phyloP scores from a whole-genome alignment of 1,284 basidiomycete species.

The Xerocomus amazonicus region DNA sequence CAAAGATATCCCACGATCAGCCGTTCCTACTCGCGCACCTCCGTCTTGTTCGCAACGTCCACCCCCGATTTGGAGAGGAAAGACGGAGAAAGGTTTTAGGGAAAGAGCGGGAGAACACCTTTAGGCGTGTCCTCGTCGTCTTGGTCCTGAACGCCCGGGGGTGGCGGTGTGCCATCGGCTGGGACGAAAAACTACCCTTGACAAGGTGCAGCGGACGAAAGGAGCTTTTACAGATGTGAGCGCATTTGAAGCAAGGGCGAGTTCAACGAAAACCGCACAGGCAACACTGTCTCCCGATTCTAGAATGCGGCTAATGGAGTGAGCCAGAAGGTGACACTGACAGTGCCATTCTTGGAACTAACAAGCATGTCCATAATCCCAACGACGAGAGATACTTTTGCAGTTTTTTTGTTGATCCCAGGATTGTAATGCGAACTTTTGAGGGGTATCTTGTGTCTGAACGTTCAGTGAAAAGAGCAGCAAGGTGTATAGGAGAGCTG shows the following conservation, averaged over 20 bases:
- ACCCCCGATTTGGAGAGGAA: constrained; percentile 66
- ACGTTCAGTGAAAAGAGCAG: constrained; percentile 82
- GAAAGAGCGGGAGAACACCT: constrained; percentile 64
- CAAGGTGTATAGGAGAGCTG: constrained; percentile 76
- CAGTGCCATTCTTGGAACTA: constrained; percentile 68
- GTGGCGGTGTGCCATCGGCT: constrained; percentile 53
- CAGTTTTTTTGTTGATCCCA: constrained; percentile 93
- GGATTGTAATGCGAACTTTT: constrained; percentile 93
- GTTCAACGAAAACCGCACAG: constrained; percentile 82
- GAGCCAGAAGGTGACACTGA: constrained; percentile 25
- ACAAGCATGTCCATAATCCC: constrained; percentile 77
- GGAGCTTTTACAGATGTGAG: constrained; percentile 78
- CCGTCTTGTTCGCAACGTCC: constrained; percentile 58
- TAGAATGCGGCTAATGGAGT: constrained; percentile 24
- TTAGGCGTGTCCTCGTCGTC: constrained; percentile 63
- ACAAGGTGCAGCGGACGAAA: constrained; percentile 31
- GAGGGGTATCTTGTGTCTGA: constrained; percentile 64
- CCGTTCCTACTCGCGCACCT: constrained; percentile 83
- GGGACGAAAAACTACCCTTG: constrained; percentile 66
- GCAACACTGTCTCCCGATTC: constrained; percentile 60
- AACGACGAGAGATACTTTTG: constrained; percentile 75
- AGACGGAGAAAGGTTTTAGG: constrained; percentile 68
- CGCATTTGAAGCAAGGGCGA: constrained; percentile 89
- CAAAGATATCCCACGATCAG: constrained; percentile 85
- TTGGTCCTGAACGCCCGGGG: constrained; percentile 29